Conservation (phyloP, 202 grass and related monocot genomes). For the Bolboschoenoplectus hybrid region DNA sequence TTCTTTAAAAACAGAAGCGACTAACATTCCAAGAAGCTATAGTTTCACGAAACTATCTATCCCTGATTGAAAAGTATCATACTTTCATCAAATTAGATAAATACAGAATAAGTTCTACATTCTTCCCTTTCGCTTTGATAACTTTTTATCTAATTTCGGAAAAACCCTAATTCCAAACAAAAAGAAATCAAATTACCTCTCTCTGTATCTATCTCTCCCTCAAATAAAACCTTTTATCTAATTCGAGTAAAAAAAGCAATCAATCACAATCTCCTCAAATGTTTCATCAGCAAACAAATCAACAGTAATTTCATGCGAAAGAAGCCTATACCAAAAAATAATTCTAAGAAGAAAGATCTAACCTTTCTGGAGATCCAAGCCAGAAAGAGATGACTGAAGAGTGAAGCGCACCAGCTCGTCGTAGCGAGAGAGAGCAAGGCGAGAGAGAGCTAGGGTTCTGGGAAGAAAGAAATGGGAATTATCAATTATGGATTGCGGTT, state of each 20-base stretch:
- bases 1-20: neutral
- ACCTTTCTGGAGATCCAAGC: constrained; percentile 29
- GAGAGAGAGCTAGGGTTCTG: constrained; percentile 33
- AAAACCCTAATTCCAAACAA: constrained; percentile 32
- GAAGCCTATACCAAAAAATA: neutral
- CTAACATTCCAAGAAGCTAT: constrained; percentile 24
- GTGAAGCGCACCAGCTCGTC: neutral
- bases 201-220: neutral
- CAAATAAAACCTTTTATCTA: neutral
- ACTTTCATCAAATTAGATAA: neutral
- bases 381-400: constrained; percentile 2
- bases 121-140: neutral
- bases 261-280: neutral
- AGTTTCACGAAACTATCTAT: neutral
- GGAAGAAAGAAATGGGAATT: neutral
- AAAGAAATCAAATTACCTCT: neutral
- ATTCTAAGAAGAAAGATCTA: neutral
- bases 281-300: constrained; percentile 3
- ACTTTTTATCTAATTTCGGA: constrained; percentile 17
- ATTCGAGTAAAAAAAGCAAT: constrained; percentile 1
- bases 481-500: constrained; percentile 18
- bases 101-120: neutral
- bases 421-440: neutral
- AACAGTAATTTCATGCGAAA: neutral
- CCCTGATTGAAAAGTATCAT: neutral